phyloP scores from a whole-genome alignment of 805 yeast species.

The Saccharomyces kudriavzevii region DNA sequence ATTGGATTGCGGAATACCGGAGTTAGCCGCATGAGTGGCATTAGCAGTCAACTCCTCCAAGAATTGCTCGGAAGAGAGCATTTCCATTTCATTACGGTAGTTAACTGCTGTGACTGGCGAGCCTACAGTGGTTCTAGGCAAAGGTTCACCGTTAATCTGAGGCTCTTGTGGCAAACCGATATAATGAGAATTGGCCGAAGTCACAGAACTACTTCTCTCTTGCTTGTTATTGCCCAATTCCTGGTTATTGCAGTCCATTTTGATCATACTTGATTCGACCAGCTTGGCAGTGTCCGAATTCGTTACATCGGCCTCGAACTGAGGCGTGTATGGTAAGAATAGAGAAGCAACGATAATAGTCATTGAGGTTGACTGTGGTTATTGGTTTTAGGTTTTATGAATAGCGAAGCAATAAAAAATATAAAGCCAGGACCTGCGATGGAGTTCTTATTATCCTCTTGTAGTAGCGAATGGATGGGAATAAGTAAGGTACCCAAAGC shows the following conservation, averaged over 20 bases:
- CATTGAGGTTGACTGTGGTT: conserved; percentile 27
- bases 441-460: not conserved
- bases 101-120: not conserved
- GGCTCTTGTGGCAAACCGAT: conserved; percentile 10
- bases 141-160: conserved; percentile 7
- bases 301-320: conserved; percentile 33
- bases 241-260: conserved; percentile 13
- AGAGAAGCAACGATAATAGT: conserved; percentile 64
- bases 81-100: conserved; percentile 7
- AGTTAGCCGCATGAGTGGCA: conserved; percentile 13
- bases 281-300: conserved; percentile 29
- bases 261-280: conserved; percentile 22
- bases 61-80: conserved; percentile 25
- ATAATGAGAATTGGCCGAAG: conserved; percentile 16
- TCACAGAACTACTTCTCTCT: conserved; percentile 20
- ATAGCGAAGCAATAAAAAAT: not conserved
- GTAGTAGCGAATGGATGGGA: not conserved
- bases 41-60: conserved; percentile 31
- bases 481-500: not conserved
- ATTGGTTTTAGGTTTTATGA: not conserved
- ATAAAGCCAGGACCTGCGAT: not conserved
- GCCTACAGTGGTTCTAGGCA: conserved; percentile 1
- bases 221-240: conserved; percentile 5
- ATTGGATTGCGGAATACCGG: conserved; percentile 16
- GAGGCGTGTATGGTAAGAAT: conserved; percentile 68